These are phyloP conservation scores for Verticillium alfalfae DNA, from an alignment of 2,329 filamentous ascomycete genomes.

Conservation along the genomic window DNA sequence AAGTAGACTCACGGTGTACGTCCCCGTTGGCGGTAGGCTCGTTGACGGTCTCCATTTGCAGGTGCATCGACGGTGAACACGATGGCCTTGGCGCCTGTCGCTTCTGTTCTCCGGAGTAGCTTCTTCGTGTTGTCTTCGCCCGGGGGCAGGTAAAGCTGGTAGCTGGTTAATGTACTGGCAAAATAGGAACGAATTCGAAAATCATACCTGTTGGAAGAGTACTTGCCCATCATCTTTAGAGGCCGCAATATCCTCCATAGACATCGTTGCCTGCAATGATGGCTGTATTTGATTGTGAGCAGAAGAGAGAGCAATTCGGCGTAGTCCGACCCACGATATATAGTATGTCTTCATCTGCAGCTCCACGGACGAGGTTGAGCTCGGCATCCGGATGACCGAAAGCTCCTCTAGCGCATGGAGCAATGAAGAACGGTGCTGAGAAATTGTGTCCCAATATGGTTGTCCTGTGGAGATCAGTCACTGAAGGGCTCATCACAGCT, in stretches of 20 bases:
- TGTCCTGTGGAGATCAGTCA: slow-evolving; percentile 16
- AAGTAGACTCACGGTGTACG: slow-evolving; percentile 3
- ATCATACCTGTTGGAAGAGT: slow-evolving; percentile 10
- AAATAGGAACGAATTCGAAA: not conserved
- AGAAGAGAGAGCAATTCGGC: no score
- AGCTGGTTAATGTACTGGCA: not conserved
- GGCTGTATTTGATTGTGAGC: not conserved
- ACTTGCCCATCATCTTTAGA: slow-evolving; percentile 10
- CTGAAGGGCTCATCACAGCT: not conserved
- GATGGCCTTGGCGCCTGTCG: slow-evolving; percentile 9
- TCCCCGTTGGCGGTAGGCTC: slow-evolving; percentile 9
- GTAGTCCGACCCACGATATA: slow-evolving; percentile 25
- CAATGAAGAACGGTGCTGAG: slow-evolving; percentile 37
- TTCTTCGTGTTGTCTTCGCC: slow-evolving; percentile 10
- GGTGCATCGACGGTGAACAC: slow-evolving; percentile 15
- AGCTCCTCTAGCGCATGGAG: slow-evolving; percentile 29
- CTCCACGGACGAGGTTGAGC: slow-evolving; percentile 32
- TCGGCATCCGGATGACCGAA: slow-evolving; percentile 33
- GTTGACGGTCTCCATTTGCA: slow-evolving; percentile 12
- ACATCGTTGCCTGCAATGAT: slow-evolving; percentile 13
- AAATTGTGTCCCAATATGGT: slow-evolving; percentile 37
- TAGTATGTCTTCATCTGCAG: slow-evolving; percentile 29
- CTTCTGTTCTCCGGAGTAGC: slow-evolving; percentile 7
- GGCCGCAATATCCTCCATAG: slow-evolving; percentile 14
- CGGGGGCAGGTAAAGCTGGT: slow-evolving; percentile 17